A percentile compares a stretch with the other conserved stretches of the same genome.
Conservation (phyloP, 495 filamentous ascomycete species). For the Hypoxylon intermedium region DNA sequence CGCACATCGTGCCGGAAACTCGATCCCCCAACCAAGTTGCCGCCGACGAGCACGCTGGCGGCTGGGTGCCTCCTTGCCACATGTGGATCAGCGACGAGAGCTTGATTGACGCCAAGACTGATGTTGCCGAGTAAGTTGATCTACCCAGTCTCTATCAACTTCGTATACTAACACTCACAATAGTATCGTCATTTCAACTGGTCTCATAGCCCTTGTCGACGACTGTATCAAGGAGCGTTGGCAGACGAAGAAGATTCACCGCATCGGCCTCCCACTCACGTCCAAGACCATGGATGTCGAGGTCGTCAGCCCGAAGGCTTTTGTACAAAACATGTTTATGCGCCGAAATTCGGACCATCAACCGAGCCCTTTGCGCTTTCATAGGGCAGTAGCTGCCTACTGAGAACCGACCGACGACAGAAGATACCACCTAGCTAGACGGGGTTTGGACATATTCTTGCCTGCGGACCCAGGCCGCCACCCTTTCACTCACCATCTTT, state of each 20-base stretch:
- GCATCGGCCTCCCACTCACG: conserved; percentile 62
- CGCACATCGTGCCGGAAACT: conserved; percentile 84
- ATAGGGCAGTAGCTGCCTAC: conserved; percentile 46
- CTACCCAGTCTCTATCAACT: conserved; percentile 1
- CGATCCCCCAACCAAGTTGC: conserved; percentile 70
- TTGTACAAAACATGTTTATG: conserved; percentile 82
- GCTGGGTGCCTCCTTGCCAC: conserved; percentile 89
- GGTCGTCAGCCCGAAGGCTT: conserved; percentile 70
- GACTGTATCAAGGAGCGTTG: conserved; percentile 87
- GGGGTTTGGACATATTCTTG: neutral
- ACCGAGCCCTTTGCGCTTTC: conserved; percentile 52
- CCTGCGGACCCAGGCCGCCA: conserved; percentile 20
- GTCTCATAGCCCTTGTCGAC: conserved; percentile 87
- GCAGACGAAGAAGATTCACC: conserved; percentile 68
- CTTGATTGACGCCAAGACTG: conserved; percentile 70
- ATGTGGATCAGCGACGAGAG: conserved; percentile 83
- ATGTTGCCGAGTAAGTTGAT: conserved; percentile 88
- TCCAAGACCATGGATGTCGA: conserved; percentile 69
- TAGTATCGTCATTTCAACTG: conserved; percentile 89
- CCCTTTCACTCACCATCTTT: conserved; percentile 1
- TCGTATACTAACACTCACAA: conserved; percentile 21
- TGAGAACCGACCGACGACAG: conserved; percentile 39
- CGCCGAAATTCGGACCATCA: conserved; percentile 59
- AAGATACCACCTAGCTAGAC: conserved; percentile 14
- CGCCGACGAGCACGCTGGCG: conserved; percentile 81